Base-by-base conservation (phyloP, 331 rosid genomes). In the Cucumis variabilis region DNA sequence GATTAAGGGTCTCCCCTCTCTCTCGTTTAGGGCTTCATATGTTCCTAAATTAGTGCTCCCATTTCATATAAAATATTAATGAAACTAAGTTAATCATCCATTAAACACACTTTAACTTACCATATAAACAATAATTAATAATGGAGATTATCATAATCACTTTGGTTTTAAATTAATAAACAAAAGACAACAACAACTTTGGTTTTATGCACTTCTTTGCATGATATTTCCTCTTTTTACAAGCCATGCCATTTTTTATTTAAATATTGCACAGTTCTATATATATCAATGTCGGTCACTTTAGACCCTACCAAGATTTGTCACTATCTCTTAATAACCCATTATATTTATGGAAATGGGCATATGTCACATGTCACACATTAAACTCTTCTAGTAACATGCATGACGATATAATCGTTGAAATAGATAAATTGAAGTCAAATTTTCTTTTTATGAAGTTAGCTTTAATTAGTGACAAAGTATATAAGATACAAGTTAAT, bases 291-390 rank as follows among this genome's bases (percentile, higher is more conserved):
- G 89, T 91, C 88, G 88, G 91, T 76, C 86, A 76, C 83, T 91
- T 90, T 90, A 89, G 93, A 90, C 96, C 94, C 85, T 60, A 91
- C 94, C 85, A 88, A 83, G 92, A 91, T 92, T 84, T 81, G 90
- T 88, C 90, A 89, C 93, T 91, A 89, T 84, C 87, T 17, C 28
- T 23, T 81, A 30, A 81, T 79, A 89, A 63, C 72, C 68, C 70
- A 71, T 87, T 87, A 88, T 78, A 8, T 71, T 78, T n/a, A 2
- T n/a, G 5, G 11, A 50, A 80, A 53, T 24, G 10, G 17, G 24
- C 30, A 80, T 58, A 50, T 81, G 85, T 81, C 85, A 81, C 85
- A 81, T 81, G 85, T 19, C 6, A 12, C 70, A 81, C 85, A 81
- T 81, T 58, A 81, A 28, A 80, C 67, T 79, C 84, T 79, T 44